Percentiles rank a stretch among this genome's conserved stretches.
phyloP scores from a whole-genome alignment of 176 grass and related monocot species.

The Oryza meyeriana region DNA sequence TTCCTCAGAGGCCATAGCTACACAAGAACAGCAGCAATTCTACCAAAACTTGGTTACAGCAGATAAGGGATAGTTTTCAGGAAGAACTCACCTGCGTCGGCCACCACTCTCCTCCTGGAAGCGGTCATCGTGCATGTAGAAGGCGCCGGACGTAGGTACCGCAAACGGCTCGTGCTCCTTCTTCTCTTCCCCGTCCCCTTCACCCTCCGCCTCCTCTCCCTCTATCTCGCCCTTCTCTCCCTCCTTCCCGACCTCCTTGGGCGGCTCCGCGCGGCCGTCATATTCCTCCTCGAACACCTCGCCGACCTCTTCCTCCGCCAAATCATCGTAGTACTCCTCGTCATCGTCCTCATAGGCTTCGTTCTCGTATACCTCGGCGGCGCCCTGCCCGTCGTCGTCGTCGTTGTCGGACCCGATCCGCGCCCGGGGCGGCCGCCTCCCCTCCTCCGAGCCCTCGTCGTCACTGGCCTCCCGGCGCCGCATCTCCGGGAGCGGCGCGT shows the following conservation, averaged over 20 bases:
- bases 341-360: slow-evolving; percentile 58
- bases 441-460: slow-evolving; percentile 78
- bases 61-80: not conserved
- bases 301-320: slow-evolving; percentile 33
- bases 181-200: slow-evolving; percentile 55
- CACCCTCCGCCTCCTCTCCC: slow-evolving; percentile 21
- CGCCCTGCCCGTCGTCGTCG: slow-evolving; percentile 67
- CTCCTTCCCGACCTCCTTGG: slow-evolving; percentile 13
- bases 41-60: not conserved
- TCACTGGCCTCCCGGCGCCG: slow-evolving; percentile 85
- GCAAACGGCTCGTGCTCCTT: slow-evolving; percentile 91
- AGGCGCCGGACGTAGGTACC: slow-evolving; percentile 83
- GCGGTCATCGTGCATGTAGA: slow-evolving; percentile 99
- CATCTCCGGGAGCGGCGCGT: slow-evolving; percentile 63
- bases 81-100: slow-evolving; percentile 58
- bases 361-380: slow-evolving; percentile 59
- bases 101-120: slow-evolving; percentile 79
- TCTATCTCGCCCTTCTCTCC: slow-evolving; percentile 34
- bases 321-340: slow-evolving; percentile 46
- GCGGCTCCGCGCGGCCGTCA: slow-evolving; percentile 11
- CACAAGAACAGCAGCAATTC: not conserved
- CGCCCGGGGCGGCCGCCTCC: slow-evolving; percentile 29
- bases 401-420: slow-evolving; percentile 65
- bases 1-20: not conserved
- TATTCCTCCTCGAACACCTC: slow-evolving; percentile 42